These are phyloP conservation scores for Saturnispora saitoi DNA, from an alignment of 805 yeast species.

Conservation along the genomic window DNA sequence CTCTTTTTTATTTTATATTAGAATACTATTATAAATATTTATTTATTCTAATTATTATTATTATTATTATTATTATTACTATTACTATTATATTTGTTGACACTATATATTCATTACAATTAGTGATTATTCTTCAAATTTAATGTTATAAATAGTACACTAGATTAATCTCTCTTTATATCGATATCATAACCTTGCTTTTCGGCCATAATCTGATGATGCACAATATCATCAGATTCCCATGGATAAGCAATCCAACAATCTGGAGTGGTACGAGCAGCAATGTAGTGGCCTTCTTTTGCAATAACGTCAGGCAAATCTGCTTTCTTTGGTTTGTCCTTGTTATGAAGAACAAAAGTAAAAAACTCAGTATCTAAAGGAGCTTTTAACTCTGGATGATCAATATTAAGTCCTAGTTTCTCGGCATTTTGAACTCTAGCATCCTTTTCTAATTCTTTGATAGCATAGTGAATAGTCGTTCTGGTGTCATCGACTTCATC, in stretches of 20 bases:
- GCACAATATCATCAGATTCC: conserved; percentile 71
- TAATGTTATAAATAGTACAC: not conserved
- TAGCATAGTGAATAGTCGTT: conserved; percentile 74
- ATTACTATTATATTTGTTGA: not conserved
- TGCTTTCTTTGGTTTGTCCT: conserved; percentile 63
- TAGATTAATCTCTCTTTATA: not conserved
- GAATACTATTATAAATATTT: too few species aligned
- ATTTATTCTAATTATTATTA: too few species aligned
- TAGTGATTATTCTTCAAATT: not conserved
- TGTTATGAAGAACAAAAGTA: conserved; percentile 72
- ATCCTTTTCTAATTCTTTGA: conserved; percentile 66
- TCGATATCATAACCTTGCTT: conserved; percentile 61
- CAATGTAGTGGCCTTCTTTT: conserved; percentile 52
- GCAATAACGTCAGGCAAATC: conserved; percentile 57
- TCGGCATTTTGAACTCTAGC: conserved; percentile 45
- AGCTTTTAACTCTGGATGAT: conserved; percentile 37
- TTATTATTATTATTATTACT: not conserved
- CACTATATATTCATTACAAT: not conserved
- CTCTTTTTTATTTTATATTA: too few species aligned
- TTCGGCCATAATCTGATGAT: conserved; percentile 62
- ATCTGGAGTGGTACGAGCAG: conserved; percentile 69
- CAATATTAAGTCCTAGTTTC: conserved; percentile 1
- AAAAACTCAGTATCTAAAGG: conserved; percentile 57
- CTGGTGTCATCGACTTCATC: conserved; percentile 86
- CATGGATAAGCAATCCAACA: conserved; percentile 84